A percentile compares a stretch with the other conserved stretches of the same genome.
phyloP scores from a whole-genome alignment of 306 rosid genomes.

The Abrus precatorius region DNA sequence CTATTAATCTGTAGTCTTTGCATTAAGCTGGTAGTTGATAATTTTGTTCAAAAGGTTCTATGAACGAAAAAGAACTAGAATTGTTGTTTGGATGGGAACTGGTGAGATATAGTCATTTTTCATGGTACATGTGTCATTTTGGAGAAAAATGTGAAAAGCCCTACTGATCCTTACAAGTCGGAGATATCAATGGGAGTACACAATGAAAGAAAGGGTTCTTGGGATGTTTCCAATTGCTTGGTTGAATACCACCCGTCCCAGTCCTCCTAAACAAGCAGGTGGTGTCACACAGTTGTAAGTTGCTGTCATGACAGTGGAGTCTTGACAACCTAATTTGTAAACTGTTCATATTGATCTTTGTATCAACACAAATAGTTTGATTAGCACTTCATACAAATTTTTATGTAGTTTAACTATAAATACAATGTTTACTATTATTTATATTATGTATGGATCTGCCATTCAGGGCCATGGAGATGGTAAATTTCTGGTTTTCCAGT shows the following conservation, averaged over 20 bases:
- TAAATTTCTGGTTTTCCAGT: slow-evolving; percentile 62
- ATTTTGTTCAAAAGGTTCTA: slow-evolving; percentile 16
- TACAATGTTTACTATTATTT: slow-evolving; percentile 40
- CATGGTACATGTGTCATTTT: not conserved
- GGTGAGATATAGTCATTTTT: slow-evolving; percentile 6
- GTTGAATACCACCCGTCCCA: not conserved
- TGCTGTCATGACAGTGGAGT: slow-evolving; percentile 23
- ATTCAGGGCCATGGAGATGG: slow-evolving; percentile 71
- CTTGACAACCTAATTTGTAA: slow-evolving; percentile 10
- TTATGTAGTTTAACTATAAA: slow-evolving; percentile 4
- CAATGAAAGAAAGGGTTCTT: slow-evolving; percentile 21
- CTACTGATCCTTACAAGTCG: not conserved
- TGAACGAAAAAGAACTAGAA: not conserved
- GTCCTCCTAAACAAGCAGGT: slow-evolving; percentile 6
- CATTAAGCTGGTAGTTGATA: not conserved
- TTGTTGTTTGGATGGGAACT: not conserved
- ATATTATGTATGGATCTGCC: slow-evolving; percentile 37
- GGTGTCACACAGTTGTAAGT: slow-evolving; percentile 8
- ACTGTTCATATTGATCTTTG: not conserved
- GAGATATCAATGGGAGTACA: not conserved
- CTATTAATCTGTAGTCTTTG: not conserved
- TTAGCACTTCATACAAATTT: slow-evolving; percentile 28
- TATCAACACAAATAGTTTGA: slow-evolving; percentile 6
- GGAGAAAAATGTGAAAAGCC: not conserved
- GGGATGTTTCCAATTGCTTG: not conserved